Conservation (phyloP, 495 filamentous ascomycete genomes). For the Penicillium tannophilum region DNA sequence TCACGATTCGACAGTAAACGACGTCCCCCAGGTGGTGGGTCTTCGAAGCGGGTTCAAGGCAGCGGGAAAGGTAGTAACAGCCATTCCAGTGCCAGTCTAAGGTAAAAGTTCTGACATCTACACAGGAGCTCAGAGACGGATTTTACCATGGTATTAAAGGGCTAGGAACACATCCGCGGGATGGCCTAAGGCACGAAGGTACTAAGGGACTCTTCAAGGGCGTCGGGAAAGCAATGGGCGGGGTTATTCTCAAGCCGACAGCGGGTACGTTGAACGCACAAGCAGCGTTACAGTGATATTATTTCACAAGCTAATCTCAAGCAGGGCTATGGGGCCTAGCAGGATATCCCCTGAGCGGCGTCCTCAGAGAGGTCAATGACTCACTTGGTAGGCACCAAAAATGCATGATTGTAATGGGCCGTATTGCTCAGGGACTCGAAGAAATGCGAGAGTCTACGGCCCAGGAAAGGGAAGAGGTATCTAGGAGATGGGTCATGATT, state of each 20-base stretch:
- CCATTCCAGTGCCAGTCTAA: too few species aligned
- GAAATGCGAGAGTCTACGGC: constrained; percentile 26
- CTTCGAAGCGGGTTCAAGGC: constrained; percentile 69
- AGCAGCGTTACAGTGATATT: not conserved
- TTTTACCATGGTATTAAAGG: constrained; percentile 74
- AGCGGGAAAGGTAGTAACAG: constrained; percentile 56
- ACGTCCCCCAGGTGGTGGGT: constrained; percentile 68
- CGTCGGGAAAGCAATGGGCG: constrained; percentile 73
- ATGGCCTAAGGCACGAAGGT: constrained; percentile 69
- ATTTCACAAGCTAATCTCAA: not conserved
- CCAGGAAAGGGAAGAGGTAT: constrained; percentile 23
- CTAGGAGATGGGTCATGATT: constrained; percentile 20
- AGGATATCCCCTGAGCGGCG: constrained; percentile 71
- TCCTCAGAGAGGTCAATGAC: constrained; percentile 72
- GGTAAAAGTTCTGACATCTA: too few species aligned
- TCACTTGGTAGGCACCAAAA: constrained; percentile 28
- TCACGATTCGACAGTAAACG: constrained; percentile 71
- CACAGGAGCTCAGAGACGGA: constrained; percentile 63
- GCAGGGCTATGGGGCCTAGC: constrained; percentile 62
- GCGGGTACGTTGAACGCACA: constrained; percentile 52
- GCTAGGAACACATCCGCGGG: constrained; percentile 69
- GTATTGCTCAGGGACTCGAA: constrained; percentile 27
- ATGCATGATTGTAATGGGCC: constrained; percentile 19
- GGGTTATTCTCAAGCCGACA: constrained; percentile 69
- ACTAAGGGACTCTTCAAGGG: constrained; percentile 70